Evolutionary conservation across 2,329 filamentous ascomycete genomes (phyloP).

Genomic region (Diaporthe nobilis): DNA sequence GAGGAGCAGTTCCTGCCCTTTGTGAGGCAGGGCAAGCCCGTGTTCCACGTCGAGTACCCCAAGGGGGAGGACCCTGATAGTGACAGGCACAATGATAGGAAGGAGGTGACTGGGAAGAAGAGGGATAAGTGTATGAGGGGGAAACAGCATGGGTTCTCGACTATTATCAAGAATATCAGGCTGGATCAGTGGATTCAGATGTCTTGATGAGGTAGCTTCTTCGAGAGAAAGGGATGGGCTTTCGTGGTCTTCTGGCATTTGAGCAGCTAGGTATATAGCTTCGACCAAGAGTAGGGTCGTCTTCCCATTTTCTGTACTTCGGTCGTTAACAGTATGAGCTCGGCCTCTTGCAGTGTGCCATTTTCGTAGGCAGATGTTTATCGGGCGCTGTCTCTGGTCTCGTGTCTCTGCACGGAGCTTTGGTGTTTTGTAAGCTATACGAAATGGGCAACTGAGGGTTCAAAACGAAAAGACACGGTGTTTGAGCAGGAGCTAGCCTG

Average conservation of each 20-base stretch:
- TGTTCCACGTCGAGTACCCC: slow-evolving; percentile 74
- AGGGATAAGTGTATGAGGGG: slow-evolving; percentile 45
- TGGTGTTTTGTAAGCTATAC: not conserved
- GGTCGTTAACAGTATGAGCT: too few relatives aligned
- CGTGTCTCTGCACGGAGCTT: not conserved
- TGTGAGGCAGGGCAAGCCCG: slow-evolving; percentile 66
- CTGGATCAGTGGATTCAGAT: slow-evolving; percentile 41
- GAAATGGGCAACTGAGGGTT: not conserved
- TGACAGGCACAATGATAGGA: slow-evolving; percentile 45
- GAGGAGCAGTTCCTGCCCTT: slow-evolving; percentile 65
- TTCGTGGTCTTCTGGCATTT: not conserved
- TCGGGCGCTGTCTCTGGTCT: too few relatives aligned
- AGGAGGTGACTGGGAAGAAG: slow-evolving; percentile 56
- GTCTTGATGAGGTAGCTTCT: not conserved
- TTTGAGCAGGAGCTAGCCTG: not conserved
- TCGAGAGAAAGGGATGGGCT: too few relatives aligned
- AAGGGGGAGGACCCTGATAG: slow-evolving; percentile 51
- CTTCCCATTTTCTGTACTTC: too few relatives aligned
- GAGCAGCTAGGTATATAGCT: too few relatives aligned
- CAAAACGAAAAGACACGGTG: not conserved
- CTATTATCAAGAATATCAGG: slow-evolving; percentile 40
- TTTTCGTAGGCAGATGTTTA: too few relatives aligned
- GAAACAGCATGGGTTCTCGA: slow-evolving; percentile 41
- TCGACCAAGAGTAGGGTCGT: too few relatives aligned
- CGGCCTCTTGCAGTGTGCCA: not conserved